phyloP scores from a whole-genome alignment of 2,329 filamentous ascomycete species.

The Hypoxylon rubiginosum region DNA sequence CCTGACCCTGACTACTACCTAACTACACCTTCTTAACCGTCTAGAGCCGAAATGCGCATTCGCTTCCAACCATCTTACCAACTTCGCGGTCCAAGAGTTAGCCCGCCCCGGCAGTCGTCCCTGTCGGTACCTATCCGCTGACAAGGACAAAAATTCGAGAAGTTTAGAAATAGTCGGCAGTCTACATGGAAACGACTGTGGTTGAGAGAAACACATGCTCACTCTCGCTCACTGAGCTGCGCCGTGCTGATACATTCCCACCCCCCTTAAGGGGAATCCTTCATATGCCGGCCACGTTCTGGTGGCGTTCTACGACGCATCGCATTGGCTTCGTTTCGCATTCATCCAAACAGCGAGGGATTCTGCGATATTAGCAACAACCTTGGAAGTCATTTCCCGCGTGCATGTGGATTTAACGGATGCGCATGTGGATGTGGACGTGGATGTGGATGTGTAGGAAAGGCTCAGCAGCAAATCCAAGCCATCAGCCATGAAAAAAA shows the following conservation, averaged over 20 bases:
- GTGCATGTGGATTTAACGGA: constrained; percentile 10
- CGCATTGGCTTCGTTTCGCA: constrained; percentile 35
- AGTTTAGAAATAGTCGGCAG: neutral
- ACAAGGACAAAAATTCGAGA: constrained; percentile 1
- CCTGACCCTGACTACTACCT: no score
- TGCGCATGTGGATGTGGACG: neutral
- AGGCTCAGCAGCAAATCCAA: constrained; percentile 13
- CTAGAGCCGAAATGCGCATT: constrained; percentile 27
- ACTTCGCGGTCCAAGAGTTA: neutral
- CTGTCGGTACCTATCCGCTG: constrained; percentile 26
- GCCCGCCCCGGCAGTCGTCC: constrained; percentile 38
- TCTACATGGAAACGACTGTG: constrained; percentile 1
- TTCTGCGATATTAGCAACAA: constrained; percentile 36
- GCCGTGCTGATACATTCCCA: constrained; percentile 34
- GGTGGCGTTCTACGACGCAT: constrained; percentile 32
- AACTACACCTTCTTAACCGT: constrained; percentile 13
- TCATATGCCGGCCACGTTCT: constrained; percentile 37
- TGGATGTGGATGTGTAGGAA: constrained; percentile 21
- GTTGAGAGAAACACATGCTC: constrained; percentile 6
- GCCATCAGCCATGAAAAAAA: neutral
- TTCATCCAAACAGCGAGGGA: constrained; percentile 38
- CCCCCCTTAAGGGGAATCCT: constrained; percentile 25
- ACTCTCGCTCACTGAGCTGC: constrained; percentile 24
- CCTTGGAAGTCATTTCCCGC: constrained; percentile 25
- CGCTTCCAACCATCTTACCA: neutral